Evolutionary conservation across 2,329 filamentous ascomycete genomes (phyloP).

Genomic region (Aspergillus fructus): DNA sequence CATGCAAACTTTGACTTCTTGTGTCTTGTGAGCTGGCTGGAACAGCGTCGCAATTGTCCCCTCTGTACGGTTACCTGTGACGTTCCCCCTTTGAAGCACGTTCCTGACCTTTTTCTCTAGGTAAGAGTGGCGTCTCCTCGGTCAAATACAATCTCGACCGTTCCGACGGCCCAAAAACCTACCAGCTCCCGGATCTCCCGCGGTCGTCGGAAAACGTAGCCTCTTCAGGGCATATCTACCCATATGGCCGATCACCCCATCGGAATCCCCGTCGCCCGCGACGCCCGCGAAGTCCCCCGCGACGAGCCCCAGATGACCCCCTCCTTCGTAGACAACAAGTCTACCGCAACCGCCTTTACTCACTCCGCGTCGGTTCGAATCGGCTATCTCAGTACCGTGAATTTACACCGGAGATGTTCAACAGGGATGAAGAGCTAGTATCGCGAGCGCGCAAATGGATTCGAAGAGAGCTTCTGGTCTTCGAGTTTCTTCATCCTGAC

Average conservation of each 20-base stretch:
- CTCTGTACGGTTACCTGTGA: constrained; percentile 60
- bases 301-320: constrained; percentile 40
- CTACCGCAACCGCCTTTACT: constrained; percentile 71
- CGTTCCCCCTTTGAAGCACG: not conserved
- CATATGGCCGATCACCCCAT: constrained; percentile 5
- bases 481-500: constrained; percentile 64
- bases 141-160: constrained; percentile 66
- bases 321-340: constrained; percentile 66
- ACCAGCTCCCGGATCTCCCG: constrained; percentile 47
- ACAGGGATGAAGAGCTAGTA: constrained; percentile 64
- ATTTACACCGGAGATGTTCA: constrained; percentile 67
- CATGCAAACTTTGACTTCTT: constrained; percentile 83
- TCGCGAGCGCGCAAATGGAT: constrained; percentile 79
- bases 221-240: constrained; percentile 1
- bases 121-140: constrained; percentile 53
- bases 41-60: constrained; percentile 71
- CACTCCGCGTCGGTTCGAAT: constrained; percentile 80
- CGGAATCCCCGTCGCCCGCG: constrained; percentile 20
- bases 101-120: constrained; percentile 29
- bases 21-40: constrained; percentile 80
- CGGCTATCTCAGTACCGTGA: constrained; percentile 73
- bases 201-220: constrained; percentile 14
- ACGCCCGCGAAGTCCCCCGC: constrained; percentile 24
- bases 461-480: constrained; percentile 79
- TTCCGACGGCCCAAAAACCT: constrained; percentile 56